phyloP scores from a whole-genome alignment of 805 yeast genomes.

The Hanseniaspora mollemarum region DNA sequence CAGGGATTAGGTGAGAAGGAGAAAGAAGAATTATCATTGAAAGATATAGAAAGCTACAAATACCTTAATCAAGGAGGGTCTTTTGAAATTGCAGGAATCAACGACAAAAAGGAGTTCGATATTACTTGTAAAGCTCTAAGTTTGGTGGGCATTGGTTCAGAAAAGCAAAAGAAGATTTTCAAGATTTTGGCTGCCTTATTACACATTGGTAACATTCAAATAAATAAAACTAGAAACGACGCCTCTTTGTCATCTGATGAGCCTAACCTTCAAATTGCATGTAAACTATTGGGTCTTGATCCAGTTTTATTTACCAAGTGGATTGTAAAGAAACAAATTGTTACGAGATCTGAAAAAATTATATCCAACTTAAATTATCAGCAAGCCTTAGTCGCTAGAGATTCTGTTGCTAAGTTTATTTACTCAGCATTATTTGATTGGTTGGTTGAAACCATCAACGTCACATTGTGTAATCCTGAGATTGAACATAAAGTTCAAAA shows the following conservation, averaged over 20 bases:
- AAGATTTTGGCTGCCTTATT: constrained; percentile 74
- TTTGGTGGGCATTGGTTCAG: constrained; percentile 59
- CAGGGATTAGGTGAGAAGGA: constrained; percentile 51
- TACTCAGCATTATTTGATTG: constrained; percentile 90
- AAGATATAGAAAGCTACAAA: constrained; percentile 54
- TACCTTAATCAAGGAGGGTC: constrained; percentile 85
- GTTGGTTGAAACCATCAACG: constrained; percentile 76
- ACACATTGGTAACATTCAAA: constrained; percentile 85
- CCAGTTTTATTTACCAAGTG: constrained; percentile 68
- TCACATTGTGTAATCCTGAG: constrained; percentile 67
- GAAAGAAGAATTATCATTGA: constrained; percentile 48
- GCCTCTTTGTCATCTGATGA: constrained; percentile 77
- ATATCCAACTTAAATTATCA: constrained; percentile 67
- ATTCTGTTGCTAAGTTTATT: constrained; percentile 91
- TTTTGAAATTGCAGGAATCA: constrained; percentile 58
- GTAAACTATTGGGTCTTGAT: constrained; percentile 74
- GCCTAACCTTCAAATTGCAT: constrained; percentile 69
- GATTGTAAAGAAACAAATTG: constrained; percentile 84
- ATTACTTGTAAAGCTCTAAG: constrained; percentile 66
- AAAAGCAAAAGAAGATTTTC: constrained; percentile 57
- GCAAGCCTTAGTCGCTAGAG: constrained; percentile 85
- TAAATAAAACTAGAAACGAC: constrained; percentile 72
- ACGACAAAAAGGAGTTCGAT: constrained; percentile 67
- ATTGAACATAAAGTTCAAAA: constrained; percentile 48
- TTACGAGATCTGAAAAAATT: constrained; percentile 86